Conservation (phyloP, 306 rosid species). For the Dryas octopetala region DNA sequence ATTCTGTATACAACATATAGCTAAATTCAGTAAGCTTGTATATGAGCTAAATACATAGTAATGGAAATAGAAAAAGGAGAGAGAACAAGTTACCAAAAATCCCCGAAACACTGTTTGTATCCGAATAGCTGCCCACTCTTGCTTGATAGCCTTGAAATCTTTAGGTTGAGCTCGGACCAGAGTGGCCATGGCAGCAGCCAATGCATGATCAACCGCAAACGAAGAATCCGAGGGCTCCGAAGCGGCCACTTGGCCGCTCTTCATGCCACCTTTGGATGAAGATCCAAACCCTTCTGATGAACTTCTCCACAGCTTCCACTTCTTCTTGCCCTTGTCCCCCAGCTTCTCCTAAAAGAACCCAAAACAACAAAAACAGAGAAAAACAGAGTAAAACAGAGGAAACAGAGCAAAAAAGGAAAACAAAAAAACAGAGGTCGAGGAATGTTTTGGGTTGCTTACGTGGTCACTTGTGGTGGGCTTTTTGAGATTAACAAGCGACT, state of each 20-base stretch:
- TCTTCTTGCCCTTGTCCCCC: slow-evolving; percentile 62
- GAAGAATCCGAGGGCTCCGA: slow-evolving; percentile 38
- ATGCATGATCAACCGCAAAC: slow-evolving; percentile 37
- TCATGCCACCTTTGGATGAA: slow-evolving; percentile 29
- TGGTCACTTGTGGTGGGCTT: slow-evolving; percentile 46
- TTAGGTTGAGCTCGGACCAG: slow-evolving; percentile 70
- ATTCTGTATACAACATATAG: not conserved
- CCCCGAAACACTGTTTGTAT: slow-evolving; percentile 78
- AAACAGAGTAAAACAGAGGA: slow-evolving; percentile 7
- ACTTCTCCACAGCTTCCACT: slow-evolving; percentile 85
- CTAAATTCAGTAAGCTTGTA: not conserved
- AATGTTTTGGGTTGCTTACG: slow-evolving; percentile 25
- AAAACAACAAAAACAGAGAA: not conserved
- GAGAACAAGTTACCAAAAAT: slow-evolving; percentile 50
- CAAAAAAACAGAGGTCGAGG: not conserved
- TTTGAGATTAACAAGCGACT: slow-evolving; percentile 59
- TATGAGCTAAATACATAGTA: too few species aligned
- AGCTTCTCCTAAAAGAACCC: slow-evolving; percentile 45
- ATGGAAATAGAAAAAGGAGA: slow-evolving; percentile 4
- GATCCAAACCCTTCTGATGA: slow-evolving; percentile 57
- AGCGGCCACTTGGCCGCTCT: slow-evolving; percentile 32
- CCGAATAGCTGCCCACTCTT: slow-evolving; percentile 80
- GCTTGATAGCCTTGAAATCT: slow-evolving; percentile 57
- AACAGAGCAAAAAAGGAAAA: not conserved
- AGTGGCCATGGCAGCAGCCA: slow-evolving; percentile 71